Conservation (phyloP, 129 eudicot species). For the sunflower (Helianthus annuus) region HanXRQr2.0-SUNRISE NC_035436.2:188870559-188871058, state of each 20-base stretch:
- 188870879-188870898: not conserved
- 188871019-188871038: conserved; percentile 98
- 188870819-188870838: not conserved
- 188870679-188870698: not conserved
- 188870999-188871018: conserved; percentile 45
- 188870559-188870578: conserved; percentile 7
- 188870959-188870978: not conserved
- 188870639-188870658: not conserved
- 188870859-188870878: not conserved
- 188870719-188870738: not conserved
- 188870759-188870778: conserved; percentile 18
- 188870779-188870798: not conserved
- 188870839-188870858: not conserved
- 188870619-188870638: not conserved
- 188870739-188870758: conserved; percentile 3
- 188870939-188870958: not conserved
- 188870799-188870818: not conserved
- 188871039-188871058: conserved; percentile 81
- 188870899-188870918: conserved; percentile 8
- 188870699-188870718: not conserved
- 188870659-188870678: not conserved
- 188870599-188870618: not conserved
- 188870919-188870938: conserved; percentile 4
- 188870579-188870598: conserved; percentile 12
- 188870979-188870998: not conserved